These are phyloP conservation scores for Ehretia macrophylla DNA, from an alignment of 257 asterid genomes.

Conservation along the genomic window DNA sequence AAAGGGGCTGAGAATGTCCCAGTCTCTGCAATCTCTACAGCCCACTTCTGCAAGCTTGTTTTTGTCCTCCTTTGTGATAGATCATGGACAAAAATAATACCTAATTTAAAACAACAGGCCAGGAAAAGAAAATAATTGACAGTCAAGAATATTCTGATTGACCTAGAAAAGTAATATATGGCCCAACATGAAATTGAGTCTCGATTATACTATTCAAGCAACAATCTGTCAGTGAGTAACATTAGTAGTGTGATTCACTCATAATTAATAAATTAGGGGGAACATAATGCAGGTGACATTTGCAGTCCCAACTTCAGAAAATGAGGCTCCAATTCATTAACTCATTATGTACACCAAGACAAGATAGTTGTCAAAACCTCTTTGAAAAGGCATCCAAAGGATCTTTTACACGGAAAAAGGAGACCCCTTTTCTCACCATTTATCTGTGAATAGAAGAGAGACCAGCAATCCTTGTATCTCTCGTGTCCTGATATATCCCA, in stretches of 20 bases:
- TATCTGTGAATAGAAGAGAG: constrained; percentile 89
- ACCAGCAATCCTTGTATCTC: constrained; percentile 85
- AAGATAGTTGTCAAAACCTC: too few species aligned
- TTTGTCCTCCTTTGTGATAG: constrained; percentile 94
- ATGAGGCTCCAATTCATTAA: too few species aligned
- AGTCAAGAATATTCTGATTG: constrained; percentile 13
- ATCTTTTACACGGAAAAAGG: neutral
- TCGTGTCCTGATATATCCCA: constrained; percentile 99
- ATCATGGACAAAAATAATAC: constrained; percentile 91
- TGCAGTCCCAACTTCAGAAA: too few species aligned
- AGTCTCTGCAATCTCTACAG: constrained; percentile 73
- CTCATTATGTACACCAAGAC: too few species aligned
- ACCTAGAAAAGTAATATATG: neutral
- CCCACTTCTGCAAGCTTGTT: constrained; percentile 89
- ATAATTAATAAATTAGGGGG: too few species aligned
- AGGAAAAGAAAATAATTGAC: constrained; percentile 13
- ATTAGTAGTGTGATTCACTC: too few species aligned
- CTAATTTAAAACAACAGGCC: constrained; percentile 33
- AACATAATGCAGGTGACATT: too few species aligned
- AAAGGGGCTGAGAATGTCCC: constrained; percentile 98
- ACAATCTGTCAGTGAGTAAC: neutral
- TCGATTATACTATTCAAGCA: neutral
- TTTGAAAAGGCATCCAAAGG: neutral
- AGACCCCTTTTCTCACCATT: constrained; percentile 53
- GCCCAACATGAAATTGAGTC: neutral